Base-by-base conservation (phyloP, 1,284 basidiomycete species). In the Rhizopogon parksii region DNA sequence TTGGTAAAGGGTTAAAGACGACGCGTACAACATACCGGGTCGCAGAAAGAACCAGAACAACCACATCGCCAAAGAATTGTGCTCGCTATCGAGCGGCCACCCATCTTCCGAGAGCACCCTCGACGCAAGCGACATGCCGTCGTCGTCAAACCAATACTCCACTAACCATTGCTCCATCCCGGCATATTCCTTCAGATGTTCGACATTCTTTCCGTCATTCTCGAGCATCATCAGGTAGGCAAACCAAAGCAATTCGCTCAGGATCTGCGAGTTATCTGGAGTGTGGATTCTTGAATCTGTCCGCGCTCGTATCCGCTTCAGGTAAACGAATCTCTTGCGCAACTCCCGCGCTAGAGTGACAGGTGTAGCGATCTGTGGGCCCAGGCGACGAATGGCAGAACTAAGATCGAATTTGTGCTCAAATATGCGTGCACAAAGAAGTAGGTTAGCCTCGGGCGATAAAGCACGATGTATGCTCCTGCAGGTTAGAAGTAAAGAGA, bases 181-280 rank as follows among this genome's bases (percentile, higher is more conserved):
- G 36, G 70, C 79, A 64, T 70, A 85, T 58, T 75, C 78, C 43
- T 78, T 65, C 30, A 92, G 73, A 59, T 91, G 88, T 27, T 50
- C 65, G 47, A 79, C 72, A 60, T 94, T 94, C 66, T 80, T 83
- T 35, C 85, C 88, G 50, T 91, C 83, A 63, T 89, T 88, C 69
- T 94, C 91, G 40, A 85, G 68, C 68, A 90, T 72, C 80, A 92
- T 80, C 50, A 89, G 66, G 63, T 87, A 91, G 1, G 82, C 73
- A 12, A 78, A 75, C 74, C 82, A 86, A 2, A 92, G 73, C 39
- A 83, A 68, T 12, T 71, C 70, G 47, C 63, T 59, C 27, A 70
- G 58, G 14, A 59, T 59, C 24, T 61, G 56, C 30, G 67, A 40
- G 34, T 53, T 47, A 68, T 59, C 39, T 58, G 62, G 21, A 58